Evolutionary conservation across 306 rosid species (phyloP).

Genomic region (Ziziphus jujuba): DNA sequence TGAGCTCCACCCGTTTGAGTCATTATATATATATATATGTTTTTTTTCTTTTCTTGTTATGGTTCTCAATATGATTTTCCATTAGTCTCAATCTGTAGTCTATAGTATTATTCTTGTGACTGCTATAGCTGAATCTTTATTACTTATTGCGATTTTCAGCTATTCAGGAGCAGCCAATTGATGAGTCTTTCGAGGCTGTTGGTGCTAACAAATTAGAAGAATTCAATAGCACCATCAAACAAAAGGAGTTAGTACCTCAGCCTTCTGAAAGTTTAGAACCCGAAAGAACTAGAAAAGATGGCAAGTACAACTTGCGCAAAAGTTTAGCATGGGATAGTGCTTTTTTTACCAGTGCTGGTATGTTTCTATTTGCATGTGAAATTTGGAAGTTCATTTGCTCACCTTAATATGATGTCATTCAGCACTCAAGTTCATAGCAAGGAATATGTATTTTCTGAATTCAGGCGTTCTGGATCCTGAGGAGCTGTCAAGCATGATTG

Average conservation of each 20-base stretch:
- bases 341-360: slow-evolving; percentile 93
- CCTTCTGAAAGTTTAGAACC: slow-evolving; percentile 44
- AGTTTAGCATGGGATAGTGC: slow-evolving; percentile 98
- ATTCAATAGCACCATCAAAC: slow-evolving; percentile 37
- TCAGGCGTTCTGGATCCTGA: slow-evolving; percentile 88
- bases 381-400: slow-evolving; percentile 3
- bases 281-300: slow-evolving; percentile 43
- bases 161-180: slow-evolving; percentile 31
- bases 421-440: neutral
- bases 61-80: neutral
- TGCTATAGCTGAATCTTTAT: neutral
- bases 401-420: neutral
- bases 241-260: slow-evolving; percentile 46
- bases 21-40: too few relatives aligned
- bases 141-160: slow-evolving; percentile 30
- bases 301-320: slow-evolving; percentile 83
- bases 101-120: neutral
- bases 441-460: slow-evolving; percentile 21
- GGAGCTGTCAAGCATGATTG: slow-evolving; percentile 79
- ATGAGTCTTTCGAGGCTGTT: slow-evolving; percentile 38
- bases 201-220: slow-evolving; percentile 49
- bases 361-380: slow-evolving; percentile 2
- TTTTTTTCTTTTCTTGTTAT: too few relatives aligned
- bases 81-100: too few relatives aligned
- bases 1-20: too few relatives aligned